These are phyloP conservation scores for Flammula alnicola DNA, from an alignment of 1,284 basidiomycete genomes.

Conservation along the genomic window DNA sequence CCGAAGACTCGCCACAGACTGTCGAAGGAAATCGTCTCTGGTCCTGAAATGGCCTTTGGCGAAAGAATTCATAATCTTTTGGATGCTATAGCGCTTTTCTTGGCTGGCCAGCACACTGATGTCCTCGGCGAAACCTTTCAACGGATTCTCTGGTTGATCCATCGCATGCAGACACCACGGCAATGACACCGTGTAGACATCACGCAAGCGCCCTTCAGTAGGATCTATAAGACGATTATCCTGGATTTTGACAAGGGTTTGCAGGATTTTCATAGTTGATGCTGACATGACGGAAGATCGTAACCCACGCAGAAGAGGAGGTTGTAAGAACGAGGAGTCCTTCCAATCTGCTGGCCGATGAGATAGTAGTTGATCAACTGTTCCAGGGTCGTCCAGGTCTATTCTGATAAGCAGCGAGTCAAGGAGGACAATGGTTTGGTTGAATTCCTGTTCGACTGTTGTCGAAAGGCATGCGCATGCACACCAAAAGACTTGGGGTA, in stretches of 20 bases:
- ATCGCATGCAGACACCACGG: constrained; percentile 91
- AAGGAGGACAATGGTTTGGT: constrained; percentile 71
- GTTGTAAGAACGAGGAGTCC: constrained; percentile 70
- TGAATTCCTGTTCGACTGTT: constrained; percentile 83
- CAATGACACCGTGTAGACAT: constrained; percentile 83
- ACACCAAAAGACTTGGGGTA: constrained; percentile 91
- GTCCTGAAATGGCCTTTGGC: constrained; percentile 89
- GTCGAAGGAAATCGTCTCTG: constrained; percentile 92
- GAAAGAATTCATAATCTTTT: constrained; percentile 89
- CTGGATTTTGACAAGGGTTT: constrained; percentile 64
- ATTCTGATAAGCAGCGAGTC: constrained; percentile 73
- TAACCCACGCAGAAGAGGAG: constrained; percentile 79
- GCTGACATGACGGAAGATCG: constrained; percentile 78
- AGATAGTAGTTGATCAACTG: constrained; percentile 66
- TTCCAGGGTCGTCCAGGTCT: constrained; percentile 72
- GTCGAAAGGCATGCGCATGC: constrained; percentile 83
- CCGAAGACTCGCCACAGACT: constrained; percentile 84
- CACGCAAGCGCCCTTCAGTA: constrained; percentile 74
- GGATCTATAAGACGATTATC: constrained; percentile 77
- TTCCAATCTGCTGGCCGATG: constrained; percentile 80
- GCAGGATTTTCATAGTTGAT: constrained; percentile 74
- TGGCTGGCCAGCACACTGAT: constrained; percentile 75
- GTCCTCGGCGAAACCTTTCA: constrained; percentile 78
- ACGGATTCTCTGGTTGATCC: constrained; percentile 63
- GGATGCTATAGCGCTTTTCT: constrained; percentile 77